A percentile compares a stretch with the other conserved stretches of the same genome.
Evolutionary conservation across 1,139 yeast genomes (phyloP).

Genomic region (Debaryomycetaceae sp.): DNA sequence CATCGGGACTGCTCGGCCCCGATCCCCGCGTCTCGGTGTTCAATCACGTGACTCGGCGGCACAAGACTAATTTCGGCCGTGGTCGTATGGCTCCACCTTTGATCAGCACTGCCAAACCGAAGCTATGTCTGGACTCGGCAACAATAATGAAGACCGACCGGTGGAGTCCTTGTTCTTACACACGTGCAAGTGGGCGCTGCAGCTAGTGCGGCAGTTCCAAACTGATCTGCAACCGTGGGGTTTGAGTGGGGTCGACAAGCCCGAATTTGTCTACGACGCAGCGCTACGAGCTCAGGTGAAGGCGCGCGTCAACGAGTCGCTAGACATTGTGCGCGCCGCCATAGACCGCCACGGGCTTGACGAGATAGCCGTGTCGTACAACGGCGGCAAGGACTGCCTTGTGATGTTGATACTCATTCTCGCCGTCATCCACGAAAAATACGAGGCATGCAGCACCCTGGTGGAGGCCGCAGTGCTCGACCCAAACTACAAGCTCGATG

Average conservation of each 20-base stretch:
- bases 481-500: slow-evolving; percentile 37
- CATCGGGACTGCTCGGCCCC: too few relatives aligned
- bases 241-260: slow-evolving; percentile 16
- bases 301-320: slow-evolving; percentile 24
- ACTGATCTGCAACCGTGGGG: slow-evolving; percentile 29
- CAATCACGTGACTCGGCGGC: slow-evolving; percentile 1
- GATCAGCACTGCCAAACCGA: too few relatives aligned
- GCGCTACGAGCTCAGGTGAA: slow-evolving; percentile 26
- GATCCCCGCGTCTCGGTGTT: too few relatives aligned
- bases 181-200: slow-evolving; percentile 30
- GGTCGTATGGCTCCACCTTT: too few relatives aligned
- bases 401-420: slow-evolving; percentile 71
- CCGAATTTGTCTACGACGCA: slow-evolving; percentile 19
- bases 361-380: slow-evolving; percentile 72
- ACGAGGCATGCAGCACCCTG: slow-evolving; percentile 6
- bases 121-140: too few relatives aligned
- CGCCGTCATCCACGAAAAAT: slow-evolving; percentile 48
- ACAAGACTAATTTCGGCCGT: too few relatives aligned
- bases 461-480: slow-evolving; percentile 1
- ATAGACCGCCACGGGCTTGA: slow-evolving; percentile 35
- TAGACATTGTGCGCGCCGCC: slow-evolving; percentile 26
- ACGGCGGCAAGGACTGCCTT: slow-evolving; percentile 89
- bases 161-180: too few relatives aligned
- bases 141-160: too few relatives aligned
- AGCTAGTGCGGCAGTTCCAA: slow-evolving; percentile 29